These are phyloP conservation scores for Aegilops umbellulata DNA, from an alignment of 176 grass and related monocot species.

Conservation along the genomic window DNA sequence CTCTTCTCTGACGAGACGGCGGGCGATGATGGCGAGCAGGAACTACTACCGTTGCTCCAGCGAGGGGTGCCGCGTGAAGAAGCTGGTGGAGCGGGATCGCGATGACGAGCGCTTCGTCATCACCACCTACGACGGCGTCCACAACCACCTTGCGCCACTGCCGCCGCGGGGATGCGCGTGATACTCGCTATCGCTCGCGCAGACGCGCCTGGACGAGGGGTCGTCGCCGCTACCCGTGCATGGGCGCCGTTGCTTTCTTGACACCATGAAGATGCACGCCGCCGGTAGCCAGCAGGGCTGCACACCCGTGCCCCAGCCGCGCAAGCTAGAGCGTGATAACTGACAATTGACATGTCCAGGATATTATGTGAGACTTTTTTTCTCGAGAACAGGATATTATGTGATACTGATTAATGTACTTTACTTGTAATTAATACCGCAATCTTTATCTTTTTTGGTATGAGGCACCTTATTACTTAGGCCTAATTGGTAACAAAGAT, in stretches of 20 bases:
- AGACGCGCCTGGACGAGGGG: not conserved
- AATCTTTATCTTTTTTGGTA: too few species aligned
- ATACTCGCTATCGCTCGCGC: not conserved
- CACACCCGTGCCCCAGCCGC: not conserved
- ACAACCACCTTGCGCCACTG: conserved; percentile 45
- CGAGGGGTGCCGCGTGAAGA: conserved; percentile 71
- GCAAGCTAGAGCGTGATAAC: not conserved
- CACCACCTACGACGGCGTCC: conserved; percentile 81
- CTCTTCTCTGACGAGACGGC: not conserved
- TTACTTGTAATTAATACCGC: too few species aligned
- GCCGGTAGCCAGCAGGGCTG: not conserved
- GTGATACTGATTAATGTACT: too few species aligned
- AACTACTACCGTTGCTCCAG: conserved; percentile 76
- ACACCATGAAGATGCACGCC: not conserved
- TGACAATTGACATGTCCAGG: not conserved
- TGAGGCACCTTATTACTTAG: too few species aligned
- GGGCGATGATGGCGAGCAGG: conserved; percentile 16
- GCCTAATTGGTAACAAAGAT: too few species aligned
- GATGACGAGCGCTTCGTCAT: conserved; percentile 69
- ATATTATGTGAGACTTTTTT: too few species aligned
- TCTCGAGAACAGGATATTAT: too few species aligned
- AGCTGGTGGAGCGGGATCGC: conserved; percentile 55
- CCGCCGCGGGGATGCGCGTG: not conserved
- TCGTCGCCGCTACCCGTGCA: not conserved
- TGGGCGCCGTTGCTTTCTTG: not conserved